Evolutionary conservation across 1,284 basidiomycete species (phyloP), one percentile per base, ranked within the genome.

Genomic region (Leccinum pseudoinsigne): DNA sequence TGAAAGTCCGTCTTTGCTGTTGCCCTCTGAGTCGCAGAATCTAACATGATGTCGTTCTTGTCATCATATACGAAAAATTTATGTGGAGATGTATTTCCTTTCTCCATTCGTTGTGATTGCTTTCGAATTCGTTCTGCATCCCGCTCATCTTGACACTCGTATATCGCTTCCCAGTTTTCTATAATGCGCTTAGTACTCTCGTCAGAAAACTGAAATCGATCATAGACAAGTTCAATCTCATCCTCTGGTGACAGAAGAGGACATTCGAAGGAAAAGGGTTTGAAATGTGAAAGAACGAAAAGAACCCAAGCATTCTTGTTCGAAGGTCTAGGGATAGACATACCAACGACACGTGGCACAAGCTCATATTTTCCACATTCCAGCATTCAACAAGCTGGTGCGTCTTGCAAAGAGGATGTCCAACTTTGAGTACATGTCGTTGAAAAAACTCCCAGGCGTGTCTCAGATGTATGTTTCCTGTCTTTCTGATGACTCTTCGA

Each of bases 221-320:
- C 18, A 9, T 51, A 58, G 7, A 53, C 11, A 1, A 5, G 6
- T 16, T 16, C 21, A 16, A 6, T 4, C 7, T 26, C 16, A 3
- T 60, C 23, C 2, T 21, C 23, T 54, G 28, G 51, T 4, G 2
- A 14, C 2, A 61, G 1, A 3, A 66, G 47, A 7, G 54, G 36
- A 2, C 2, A 0, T 26, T 58, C 50, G 16, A 18, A 28, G 28
- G 56, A 59, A 12, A 74, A 76, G 0, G 75, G 71, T 12, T 72
- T 70, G 57, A 76, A 76, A 47, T 74, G 73, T 0, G 55, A 58
- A 1, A 76, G 28, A 7, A 54, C 51, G 50, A 76, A 76, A 1
- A 70, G 3, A 1, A 53, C 3, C 64, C 69, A 74, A 51, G 23
- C 11, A 2, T 5, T 12, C 11, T 23, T 21, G 23, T 12, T 21